Conservation (phyloP, 305 asterid genomes). For the Fraxinus nigra region DNA sequence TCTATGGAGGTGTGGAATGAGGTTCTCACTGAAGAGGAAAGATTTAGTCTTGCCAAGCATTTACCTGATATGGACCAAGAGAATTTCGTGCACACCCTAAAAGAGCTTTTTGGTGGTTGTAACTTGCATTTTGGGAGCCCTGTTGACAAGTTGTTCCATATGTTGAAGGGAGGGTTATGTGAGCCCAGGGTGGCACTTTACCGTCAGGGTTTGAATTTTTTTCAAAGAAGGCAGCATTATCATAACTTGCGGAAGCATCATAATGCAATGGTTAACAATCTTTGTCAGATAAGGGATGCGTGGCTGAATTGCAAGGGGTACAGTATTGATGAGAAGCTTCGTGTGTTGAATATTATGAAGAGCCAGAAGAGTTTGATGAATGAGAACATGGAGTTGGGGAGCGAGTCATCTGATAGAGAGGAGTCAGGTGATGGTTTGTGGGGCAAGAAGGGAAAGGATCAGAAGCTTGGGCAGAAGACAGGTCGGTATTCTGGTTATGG, state of each 20-base stretch:
- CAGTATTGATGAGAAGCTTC: constrained; percentile 95
- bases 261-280: constrained; percentile 66
- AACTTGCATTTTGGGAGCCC: constrained; percentile 92
- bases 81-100: constrained; percentile 61
- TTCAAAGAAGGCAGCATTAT: constrained; percentile 78
- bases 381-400: constrained; percentile 78
- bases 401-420: constrained; percentile 76
- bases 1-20: constrained; percentile 97
- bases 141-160: constrained; percentile 55
- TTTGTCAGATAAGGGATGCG: constrained; percentile 91
- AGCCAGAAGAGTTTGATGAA: constrained; percentile 88
- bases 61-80: constrained; percentile 98
- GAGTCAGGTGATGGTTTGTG: constrained; percentile 70
- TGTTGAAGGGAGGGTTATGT: constrained; percentile 91
- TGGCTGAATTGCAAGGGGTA: constrained; percentile 86
- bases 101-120: constrained; percentile 73
- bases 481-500: constrained; percentile 46
- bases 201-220: constrained; percentile 80
- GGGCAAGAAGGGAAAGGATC: constrained; percentile 72
- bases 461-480: constrained; percentile 51
- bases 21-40: constrained; percentile 75
- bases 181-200: constrained; percentile 97
- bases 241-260: constrained; percentile 80
- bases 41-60: constrained; percentile 71
- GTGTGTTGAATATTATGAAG: constrained; percentile 80